Conservation (phyloP, 352 stramenopile genomes). For the Pythium plurisporium region DNA sequence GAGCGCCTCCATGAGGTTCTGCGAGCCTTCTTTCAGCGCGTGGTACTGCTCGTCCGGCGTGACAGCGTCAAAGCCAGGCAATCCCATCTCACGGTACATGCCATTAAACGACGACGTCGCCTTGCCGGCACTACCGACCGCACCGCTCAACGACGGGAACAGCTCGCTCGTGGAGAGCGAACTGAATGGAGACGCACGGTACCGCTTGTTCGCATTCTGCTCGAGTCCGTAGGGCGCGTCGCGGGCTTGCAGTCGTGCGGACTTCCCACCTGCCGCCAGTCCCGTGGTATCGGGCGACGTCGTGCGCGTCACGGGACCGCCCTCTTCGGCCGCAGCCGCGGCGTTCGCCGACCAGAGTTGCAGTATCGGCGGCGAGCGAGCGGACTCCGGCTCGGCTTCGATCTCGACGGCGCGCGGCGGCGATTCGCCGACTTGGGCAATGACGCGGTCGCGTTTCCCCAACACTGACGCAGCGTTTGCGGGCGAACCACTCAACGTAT, state of each 20-base stretch:
- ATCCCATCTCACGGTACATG: conserved; percentile 6
- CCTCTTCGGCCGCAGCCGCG: not conserved
- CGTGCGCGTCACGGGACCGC: conserved; percentile 10
- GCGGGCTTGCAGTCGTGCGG: conserved; percentile 10
- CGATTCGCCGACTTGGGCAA: not conserved
- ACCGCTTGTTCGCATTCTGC: conserved; percentile 14
- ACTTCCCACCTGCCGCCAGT: not conserved
- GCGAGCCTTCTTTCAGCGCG: conserved; percentile 45
- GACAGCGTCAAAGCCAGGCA: conserved; percentile 5
- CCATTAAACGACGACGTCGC: not conserved
- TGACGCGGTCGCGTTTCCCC: not conserved
- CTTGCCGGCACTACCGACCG: not conserved
- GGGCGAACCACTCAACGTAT: conserved; percentile 7
- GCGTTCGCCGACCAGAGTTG: conserved; percentile 17
- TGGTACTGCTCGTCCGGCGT: conserved; percentile 31
- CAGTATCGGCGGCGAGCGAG: conserved; percentile 2
- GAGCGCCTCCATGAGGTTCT: conserved; percentile 60
- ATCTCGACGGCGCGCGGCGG: not conserved
- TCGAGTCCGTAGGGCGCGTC: conserved; percentile 13
- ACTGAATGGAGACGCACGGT: conserved; percentile 17
- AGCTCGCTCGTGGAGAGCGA: conserved; percentile 1
- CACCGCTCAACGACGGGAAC: conserved; percentile 9
- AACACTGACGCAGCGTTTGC: not conserved
- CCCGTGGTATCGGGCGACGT: conserved; percentile 6
- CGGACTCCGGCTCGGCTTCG: not conserved